Percentiles rank a stretch among this genome's conserved stretches.
phyloP scores from a whole-genome alignment of 495 filamentous ascomycete genomes.

The Podospora appendiculata region DNA sequence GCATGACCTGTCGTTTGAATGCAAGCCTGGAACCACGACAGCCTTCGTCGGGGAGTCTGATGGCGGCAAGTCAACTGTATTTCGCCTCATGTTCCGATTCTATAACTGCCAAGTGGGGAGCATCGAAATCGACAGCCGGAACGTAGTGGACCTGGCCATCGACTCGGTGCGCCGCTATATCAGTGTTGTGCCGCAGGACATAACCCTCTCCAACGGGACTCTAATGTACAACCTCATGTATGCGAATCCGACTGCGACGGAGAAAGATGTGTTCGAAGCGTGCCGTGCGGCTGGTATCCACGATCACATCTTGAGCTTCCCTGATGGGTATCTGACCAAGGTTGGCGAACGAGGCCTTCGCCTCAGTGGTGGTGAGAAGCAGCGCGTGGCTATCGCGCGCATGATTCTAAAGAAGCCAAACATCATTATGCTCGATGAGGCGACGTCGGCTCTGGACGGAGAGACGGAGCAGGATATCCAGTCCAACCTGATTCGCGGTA shows the following conservation, averaged over 20 bases:
- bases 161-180: conserved; percentile 77
- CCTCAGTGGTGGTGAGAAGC: conserved; percentile 91
- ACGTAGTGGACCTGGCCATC: conserved; percentile 74
- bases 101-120: conserved; percentile 70
- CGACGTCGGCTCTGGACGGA: conserved; percentile 84
- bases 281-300: conserved; percentile 89
- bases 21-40: conserved; percentile 78
- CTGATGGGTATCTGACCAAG: conserved; percentile 79
- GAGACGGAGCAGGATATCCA: conserved; percentile 93
- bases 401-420: conserved; percentile 89
- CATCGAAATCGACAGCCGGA: conserved; percentile 73
- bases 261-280: conserved; percentile 77
- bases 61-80: conserved; percentile 89
- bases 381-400: conserved; percentile 88
- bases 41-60: conserved; percentile 92
- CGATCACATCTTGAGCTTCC: conserved; percentile 86
- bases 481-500: neutral
- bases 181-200: conserved; percentile 93
- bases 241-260: conserved; percentile 71
- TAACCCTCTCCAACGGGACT: conserved; percentile 87
- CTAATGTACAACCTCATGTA: conserved; percentile 94
- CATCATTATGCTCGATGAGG: conserved; percentile 93
- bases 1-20: conserved; percentile 68
- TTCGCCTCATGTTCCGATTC: conserved; percentile 86
- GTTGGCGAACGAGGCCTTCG: conserved; percentile 92